A percentile compares a stretch with the other conserved stretches of the same genome.
phyloP scores from a whole-genome alignment of 2,329 filamentous ascomycete genomes.

The Cladosporium sp. region DNA sequence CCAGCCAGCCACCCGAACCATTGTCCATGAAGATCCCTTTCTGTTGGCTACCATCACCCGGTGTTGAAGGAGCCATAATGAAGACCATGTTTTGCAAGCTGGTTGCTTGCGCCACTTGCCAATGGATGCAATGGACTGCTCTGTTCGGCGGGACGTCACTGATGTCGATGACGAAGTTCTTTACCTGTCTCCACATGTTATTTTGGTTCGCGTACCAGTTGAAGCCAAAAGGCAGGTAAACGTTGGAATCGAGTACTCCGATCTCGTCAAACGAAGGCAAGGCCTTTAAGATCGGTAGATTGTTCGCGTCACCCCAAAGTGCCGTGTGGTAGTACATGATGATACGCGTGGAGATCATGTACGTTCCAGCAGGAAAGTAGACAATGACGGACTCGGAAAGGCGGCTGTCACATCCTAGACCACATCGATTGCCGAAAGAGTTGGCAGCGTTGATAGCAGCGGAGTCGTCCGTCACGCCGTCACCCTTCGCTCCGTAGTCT shows the following conservation, averaged over 20 bases:
- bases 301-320: constrained; percentile 77
- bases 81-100: constrained; percentile 62
- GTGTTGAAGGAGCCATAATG: constrained; percentile 43
- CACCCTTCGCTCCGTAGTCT: constrained; percentile 52
- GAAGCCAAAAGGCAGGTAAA: constrained; percentile 37
- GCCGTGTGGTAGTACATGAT: constrained; percentile 92
- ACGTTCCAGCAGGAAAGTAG: constrained; percentile 89
- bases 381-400: constrained; percentile 82
- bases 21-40: constrained; percentile 65
- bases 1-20: constrained; percentile 74
- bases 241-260: constrained; percentile 38
- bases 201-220: constrained; percentile 41
- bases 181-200: constrained; percentile 59
- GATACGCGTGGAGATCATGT: constrained; percentile 76
- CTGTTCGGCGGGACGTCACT: constrained; percentile 30
- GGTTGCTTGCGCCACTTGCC: constrained; percentile 67
- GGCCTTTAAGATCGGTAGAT: constrained; percentile 62
- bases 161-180: constrained; percentile 60
- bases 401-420: constrained; percentile 68
- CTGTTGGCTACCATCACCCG: constrained; percentile 47
- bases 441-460: constrained; percentile 46
- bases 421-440: constrained; percentile 35
- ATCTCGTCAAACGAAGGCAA: constrained; percentile 36
- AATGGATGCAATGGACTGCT: constrained; percentile 59
- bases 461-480: constrained; percentile 80